phyloP scores from a whole-genome alignment of 305 asterid species.

The Fraxinus velutina region DNA sequence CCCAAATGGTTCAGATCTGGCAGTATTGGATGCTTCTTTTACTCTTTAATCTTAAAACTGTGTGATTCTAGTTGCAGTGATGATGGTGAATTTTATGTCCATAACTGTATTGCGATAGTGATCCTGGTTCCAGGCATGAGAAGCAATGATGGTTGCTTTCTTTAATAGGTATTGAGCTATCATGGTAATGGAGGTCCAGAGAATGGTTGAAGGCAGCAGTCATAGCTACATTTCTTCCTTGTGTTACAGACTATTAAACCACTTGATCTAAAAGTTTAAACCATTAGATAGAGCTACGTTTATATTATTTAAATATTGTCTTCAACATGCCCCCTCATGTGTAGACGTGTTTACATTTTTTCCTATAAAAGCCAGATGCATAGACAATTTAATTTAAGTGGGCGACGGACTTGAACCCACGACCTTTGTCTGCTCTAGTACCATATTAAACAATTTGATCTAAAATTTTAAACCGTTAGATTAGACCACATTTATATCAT shows the following conservation, averaged over 20 bases:
- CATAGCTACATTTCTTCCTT: neutral
- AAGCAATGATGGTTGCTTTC: slow-evolving; percentile 1
- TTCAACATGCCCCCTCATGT: neutral
- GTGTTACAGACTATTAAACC: neutral
- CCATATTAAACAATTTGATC: neutral
- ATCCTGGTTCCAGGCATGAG: slow-evolving; percentile 11
- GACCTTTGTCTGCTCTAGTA: neutral
- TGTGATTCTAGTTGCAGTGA: neutral
- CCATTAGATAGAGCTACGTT: neutral
- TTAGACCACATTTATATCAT: neutral
- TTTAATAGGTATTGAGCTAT: neutral
- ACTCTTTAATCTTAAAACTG: neutral
- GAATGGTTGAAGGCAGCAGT: neutral
- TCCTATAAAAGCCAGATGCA: neutral
- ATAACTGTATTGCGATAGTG: neutral
- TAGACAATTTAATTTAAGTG: neutral
- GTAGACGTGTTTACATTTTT: neutral
- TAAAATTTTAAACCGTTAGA: neutral
- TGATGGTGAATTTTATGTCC: slow-evolving; percentile 10
- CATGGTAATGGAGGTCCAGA: neutral
- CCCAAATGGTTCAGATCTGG: slow-evolving; percentile 1
- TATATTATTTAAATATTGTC: neutral
- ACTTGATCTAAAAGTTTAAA: neutral
- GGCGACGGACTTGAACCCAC: neutral
- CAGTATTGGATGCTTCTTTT: slow-evolving; percentile 2